Percentiles rank a stretch among this genome's conserved stretches.
These are phyloP conservation scores for Boechera retrofracta DNA, from an alignment of 345 rosid genomes.

Conservation along the genomic window DNA sequence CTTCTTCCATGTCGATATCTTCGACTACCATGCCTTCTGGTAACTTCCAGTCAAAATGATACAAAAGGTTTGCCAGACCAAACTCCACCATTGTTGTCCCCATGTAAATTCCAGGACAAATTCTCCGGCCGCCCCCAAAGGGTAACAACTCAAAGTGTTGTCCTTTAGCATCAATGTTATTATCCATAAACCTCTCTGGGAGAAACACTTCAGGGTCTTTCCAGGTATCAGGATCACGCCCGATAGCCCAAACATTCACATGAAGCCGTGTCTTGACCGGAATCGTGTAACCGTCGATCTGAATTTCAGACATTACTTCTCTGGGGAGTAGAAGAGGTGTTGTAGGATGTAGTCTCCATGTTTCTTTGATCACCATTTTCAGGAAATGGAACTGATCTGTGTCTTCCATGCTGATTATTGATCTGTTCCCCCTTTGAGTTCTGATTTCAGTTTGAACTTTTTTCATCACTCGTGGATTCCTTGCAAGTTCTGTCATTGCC, in stretches of 20 bases:
- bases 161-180: constrained; percentile 51
- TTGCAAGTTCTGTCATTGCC: constrained; percentile 53
- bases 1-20: constrained; percentile 52
- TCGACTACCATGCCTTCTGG: constrained; percentile 43
- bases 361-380: constrained; percentile 55
- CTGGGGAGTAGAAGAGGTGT: constrained; percentile 49
- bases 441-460: constrained; percentile 54
- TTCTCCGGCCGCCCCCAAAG: constrained; percentile 57
- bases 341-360: constrained; percentile 58
- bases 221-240: constrained; percentile 54
- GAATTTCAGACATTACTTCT: constrained; percentile 49
- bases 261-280: constrained; percentile 46
- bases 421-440: constrained; percentile 27
- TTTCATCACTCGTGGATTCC: constrained; percentile 49
- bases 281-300: constrained; percentile 47
- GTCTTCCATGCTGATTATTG: constrained; percentile 36
- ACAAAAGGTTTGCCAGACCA: constrained; percentile 49
- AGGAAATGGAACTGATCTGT: constrained; percentile 46
- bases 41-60: constrained; percentile 54
- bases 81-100: constrained; percentile 45
- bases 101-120: constrained; percentile 47
- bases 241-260: constrained; percentile 59
- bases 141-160: constrained; percentile 50
- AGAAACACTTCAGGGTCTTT: constrained; percentile 45
- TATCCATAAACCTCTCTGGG: constrained; percentile 51